Percentiles rank a stretch among this genome's conserved stretches.
phyloP scores from a whole-genome alignment of 768 basidiomycete genomes.

The Lactifluus echinatus region DNA sequence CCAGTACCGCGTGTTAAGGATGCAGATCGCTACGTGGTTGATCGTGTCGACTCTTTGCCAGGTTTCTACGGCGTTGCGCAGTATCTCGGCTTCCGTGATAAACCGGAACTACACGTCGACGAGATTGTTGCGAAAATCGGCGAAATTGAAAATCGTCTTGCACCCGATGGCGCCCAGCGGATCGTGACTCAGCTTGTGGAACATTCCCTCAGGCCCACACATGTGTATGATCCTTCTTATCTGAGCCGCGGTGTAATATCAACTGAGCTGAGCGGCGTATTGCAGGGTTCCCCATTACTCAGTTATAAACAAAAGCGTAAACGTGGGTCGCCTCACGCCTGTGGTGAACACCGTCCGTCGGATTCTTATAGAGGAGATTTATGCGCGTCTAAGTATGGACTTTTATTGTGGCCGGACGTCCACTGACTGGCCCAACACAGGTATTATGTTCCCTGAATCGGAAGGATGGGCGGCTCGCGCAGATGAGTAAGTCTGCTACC shows the following conservation, averaged over 20 bases:
- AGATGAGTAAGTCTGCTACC: slow-evolving; percentile 36
- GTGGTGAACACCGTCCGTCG: slow-evolving; percentile 37
- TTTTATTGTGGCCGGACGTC: neutral
- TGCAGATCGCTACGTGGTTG: slow-evolving; percentile 47
- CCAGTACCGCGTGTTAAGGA: slow-evolving; percentile 40
- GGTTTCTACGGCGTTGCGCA: slow-evolving; percentile 57
- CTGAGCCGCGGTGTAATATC: neutral
- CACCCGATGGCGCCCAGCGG: slow-evolving; percentile 28
- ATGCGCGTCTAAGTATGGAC: slow-evolving; percentile 45
- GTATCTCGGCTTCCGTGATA: slow-evolving; percentile 55
- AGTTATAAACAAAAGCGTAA: slow-evolving; percentile 35
- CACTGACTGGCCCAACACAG: slow-evolving; percentile 29
- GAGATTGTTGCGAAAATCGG: slow-evolving; percentile 46
- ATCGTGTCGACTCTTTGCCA: slow-evolving; percentile 45
- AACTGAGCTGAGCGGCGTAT: neutral
- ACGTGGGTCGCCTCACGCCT: slow-evolving; percentile 28
- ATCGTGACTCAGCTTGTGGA: slow-evolving; percentile 35
- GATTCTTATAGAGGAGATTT: slow-evolving; percentile 53
- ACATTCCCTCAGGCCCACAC: slow-evolving; percentile 38
- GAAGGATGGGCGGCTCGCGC: slow-evolving; percentile 48
- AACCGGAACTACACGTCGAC: slow-evolving; percentile 26
- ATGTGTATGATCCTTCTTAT: slow-evolving; percentile 39
- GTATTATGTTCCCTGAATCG: slow-evolving; percentile 55
- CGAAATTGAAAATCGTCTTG: slow-evolving; percentile 36
- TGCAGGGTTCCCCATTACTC: slow-evolving; percentile 51